Conservation (phyloP, 495 filamentous ascomycete species). For the Mycothermus thermophilus region DNA sequence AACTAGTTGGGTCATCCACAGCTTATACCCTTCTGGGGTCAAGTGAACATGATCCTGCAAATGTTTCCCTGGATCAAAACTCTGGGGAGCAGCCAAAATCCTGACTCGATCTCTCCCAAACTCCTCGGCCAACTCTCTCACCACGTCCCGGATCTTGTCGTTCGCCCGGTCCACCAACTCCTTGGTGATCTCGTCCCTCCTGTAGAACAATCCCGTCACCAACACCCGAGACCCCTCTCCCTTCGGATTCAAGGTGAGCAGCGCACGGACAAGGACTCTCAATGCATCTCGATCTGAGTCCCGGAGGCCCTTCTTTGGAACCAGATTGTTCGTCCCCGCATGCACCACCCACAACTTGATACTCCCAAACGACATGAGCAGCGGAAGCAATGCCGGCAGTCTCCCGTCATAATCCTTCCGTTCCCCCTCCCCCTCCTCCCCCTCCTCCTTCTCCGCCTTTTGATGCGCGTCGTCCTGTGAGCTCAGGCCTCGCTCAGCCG, state of each 20-base stretch:
- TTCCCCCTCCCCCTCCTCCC: not conserved
- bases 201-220: slow-evolving; percentile 9
- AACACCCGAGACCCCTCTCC: slow-evolving; percentile 1
- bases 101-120: not conserved
- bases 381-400: slow-evolving; percentile 10
- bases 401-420: no score
- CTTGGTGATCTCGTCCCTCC: slow-evolving; percentile 7
- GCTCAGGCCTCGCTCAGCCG: no score
- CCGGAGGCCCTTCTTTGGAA: slow-evolving; percentile 23
- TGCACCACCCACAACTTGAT: slow-evolving; percentile 22
- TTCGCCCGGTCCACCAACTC: slow-evolving; percentile 8
- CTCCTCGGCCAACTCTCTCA: not conserved
- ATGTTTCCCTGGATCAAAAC: slow-evolving; percentile 6
- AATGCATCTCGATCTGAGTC: slow-evolving; percentile 8
- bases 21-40: slow-evolving; percentile 15
- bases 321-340: slow-evolving; percentile 21
- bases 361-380: slow-evolving; percentile 1
- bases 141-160: slow-evolving; percentile 2
- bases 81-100: slow-evolving; percentile 4
- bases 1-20: slow-evolving; percentile 11
- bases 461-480: no score
- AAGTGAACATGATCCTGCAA: slow-evolving; percentile 22
- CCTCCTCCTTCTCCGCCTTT: not conserved
- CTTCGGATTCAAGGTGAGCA: slow-evolving; percentile 5
- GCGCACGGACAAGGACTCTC: slow-evolving; percentile 12